Evolutionary conservation across 78 protist genomes (phyloP).

Genomic region (Planoprotostelium fungivorum): DNA sequence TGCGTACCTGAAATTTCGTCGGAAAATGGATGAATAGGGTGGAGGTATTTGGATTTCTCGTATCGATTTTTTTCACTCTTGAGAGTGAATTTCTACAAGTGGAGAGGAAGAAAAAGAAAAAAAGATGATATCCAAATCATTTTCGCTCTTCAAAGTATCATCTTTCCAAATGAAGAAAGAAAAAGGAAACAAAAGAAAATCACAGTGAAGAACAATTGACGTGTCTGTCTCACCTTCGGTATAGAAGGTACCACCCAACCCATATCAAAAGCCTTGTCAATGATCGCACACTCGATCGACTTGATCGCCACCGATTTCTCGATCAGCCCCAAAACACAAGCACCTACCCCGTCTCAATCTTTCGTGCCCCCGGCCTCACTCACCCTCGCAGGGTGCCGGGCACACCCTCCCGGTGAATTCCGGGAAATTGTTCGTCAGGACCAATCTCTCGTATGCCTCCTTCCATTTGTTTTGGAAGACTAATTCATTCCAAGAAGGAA

Average conservation of each 20-base stretch:
- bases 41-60: conserved; percentile 36
- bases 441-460: conserved; percentile 65
- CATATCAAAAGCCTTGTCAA: conserved; percentile 71
- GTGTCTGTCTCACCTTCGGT: not conserved
- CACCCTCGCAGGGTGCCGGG: conserved; percentile 92
- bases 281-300: conserved; percentile 77
- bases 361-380: too few species aligned
- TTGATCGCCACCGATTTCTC: conserved; percentile 77
- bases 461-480: conserved; percentile 64
- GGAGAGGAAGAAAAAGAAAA: not conserved
- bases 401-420: conserved; percentile 92
- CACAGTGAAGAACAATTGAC: too few species aligned
- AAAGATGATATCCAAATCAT: too few species aligned
- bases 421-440: conserved; percentile 81
- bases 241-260: conserved; percentile 61
- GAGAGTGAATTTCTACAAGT: too few species aligned
- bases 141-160: too few species aligned
- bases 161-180: too few species aligned
- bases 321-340: conserved; percentile 83
- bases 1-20: conserved; percentile 18
- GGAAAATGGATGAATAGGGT: not conserved
- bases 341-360: conserved; percentile 18
- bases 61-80: conserved; percentile 8
- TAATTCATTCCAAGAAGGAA: conserved; percentile 81
- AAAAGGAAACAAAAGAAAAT: too few species aligned